Evolutionary conservation across 331 rosid genomes (phyloP), one percentile per base, ranked within the genome.

Genomic region (Erythrophleum ivorense): DNA sequence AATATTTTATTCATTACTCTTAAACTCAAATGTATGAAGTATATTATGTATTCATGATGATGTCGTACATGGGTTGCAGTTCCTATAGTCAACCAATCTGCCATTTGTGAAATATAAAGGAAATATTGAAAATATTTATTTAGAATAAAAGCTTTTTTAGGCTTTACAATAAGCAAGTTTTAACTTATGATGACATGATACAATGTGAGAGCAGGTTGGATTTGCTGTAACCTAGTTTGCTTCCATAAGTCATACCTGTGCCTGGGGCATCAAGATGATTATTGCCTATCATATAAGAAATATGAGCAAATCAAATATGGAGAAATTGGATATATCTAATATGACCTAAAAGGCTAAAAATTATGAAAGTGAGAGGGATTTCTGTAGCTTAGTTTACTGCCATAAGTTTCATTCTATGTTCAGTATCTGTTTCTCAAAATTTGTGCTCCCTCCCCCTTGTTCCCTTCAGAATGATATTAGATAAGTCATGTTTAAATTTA

Each of bases 401-500:
- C 74, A 65, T 36, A 63, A 76, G 78, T 76, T 53, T 71, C 24
- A 19, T 62, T 70, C 8, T 7, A 70, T 71, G 52, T 21, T 55
- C 67, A 53, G 2, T 73, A 69, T 75, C 24, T 43, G 46, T 49
- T 40, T 73, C 34, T 38, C 53, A 24, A 24, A 50, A 66, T 36
- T 59, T 74, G 54, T 70, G 67, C 33, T 18, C 15, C 55, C 33
- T 64, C 33, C 16, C 58, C 6, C 57, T 65, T 79, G 21, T n/a
- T 24, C 29, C 29, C 29, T 24, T 24, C 29, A 24, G 29, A 24
- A 24, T 24, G 29, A 24, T 24, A 24, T 24, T 1, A 24, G 40
- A 15, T 18, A 67, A 24, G 43, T 19, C 65, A 60, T 76, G 67
- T 57, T 84, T 79, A 70, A 71, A 52, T 71, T 21, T 83, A 43